phyloP scores from a whole-genome alignment of 768 basidiomycete genomes.

The Termitomyces sp. region DNA sequence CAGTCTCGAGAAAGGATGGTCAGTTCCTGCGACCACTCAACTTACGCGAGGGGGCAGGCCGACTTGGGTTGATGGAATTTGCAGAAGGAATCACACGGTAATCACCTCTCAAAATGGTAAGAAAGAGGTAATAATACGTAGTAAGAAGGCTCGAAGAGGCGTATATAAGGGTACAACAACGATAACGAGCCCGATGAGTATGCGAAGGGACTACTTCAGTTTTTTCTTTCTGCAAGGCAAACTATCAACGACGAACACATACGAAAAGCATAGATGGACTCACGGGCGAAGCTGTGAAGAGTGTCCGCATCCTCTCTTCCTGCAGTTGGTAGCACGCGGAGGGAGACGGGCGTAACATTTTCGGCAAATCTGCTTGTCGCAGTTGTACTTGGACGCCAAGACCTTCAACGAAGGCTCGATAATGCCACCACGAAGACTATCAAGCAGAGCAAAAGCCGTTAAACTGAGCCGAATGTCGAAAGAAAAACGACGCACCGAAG shows the following conservation, averaged over 20 bases:
- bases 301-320: conserved; percentile 91
- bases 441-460: background rate
- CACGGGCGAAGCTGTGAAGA: conserved; percentile 90
- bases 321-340: conserved; percentile 99
- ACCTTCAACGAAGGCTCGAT: conserved; percentile 99
- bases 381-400: conserved; percentile 96
- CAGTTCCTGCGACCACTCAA: no score
- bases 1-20: no score
- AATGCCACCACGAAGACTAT: conserved; percentile 95
- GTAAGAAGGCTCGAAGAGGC: no score
- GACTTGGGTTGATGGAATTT: no score
- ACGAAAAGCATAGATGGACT: conserved; percentile 27
- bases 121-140: no score
- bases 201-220: conserved; percentile 18
- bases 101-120: no score
- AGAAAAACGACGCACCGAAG: conserved; percentile 64
- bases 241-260: background rate
- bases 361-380: conserved; percentile 99
- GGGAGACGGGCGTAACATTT: conserved; percentile 99
- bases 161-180: no score
- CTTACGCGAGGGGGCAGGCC: no score
- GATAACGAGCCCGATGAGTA: no score
- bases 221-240: conserved; percentile 15
- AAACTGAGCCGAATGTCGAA: background rate
- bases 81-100: no score